Percentiles rank a stretch among this genome's conserved stretches.
phyloP scores from a whole-genome alignment of 2,329 filamentous ascomycete species.

The Trichoderma sp. region DNA sequence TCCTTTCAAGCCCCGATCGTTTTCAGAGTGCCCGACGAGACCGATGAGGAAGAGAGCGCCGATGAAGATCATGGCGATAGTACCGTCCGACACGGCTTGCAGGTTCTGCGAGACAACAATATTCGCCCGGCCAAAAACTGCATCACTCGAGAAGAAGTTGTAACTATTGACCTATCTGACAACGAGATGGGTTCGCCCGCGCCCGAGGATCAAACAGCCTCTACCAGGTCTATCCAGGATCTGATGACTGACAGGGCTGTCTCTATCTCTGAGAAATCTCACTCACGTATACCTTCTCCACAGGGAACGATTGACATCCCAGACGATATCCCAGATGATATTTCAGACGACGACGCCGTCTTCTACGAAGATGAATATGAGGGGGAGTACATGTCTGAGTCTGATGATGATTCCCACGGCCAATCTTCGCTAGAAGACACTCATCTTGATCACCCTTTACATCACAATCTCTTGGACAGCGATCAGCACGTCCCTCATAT shows the following conservation, averaged over 20 bases:
- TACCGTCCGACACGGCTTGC: constrained; percentile 27
- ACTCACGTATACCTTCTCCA: constrained; percentile 7
- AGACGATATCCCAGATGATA: background rate
- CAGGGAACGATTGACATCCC: background rate
- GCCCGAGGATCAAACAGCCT: background rate
- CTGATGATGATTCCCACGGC: background rate
- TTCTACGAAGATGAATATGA: constrained; percentile 11
- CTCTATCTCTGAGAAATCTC: background rate
- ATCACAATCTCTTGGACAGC: background rate
- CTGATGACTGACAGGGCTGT: background rate
- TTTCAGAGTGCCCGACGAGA: constrained; percentile 45
- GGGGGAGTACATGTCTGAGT: constrained; percentile 7
- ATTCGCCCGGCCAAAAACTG: constrained; percentile 27
- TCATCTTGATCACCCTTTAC: background rate
- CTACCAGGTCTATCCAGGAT: background rate
- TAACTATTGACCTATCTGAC: constrained; percentile 26
- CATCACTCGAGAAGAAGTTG: background rate
- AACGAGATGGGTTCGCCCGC: constrained; percentile 20
- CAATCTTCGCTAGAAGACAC: background rate
- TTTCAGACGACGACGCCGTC: constrained; percentile 8
- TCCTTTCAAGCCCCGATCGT: constrained; percentile 29
- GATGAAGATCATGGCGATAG: constrained; percentile 26
- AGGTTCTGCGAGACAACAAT: constrained; percentile 30
- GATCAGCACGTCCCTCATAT: background rate
- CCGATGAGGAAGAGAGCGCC: constrained; percentile 31